Evolutionary conservation across 2,329 filamentous ascomycete species (phyloP).

Genomic region (Aspergillus puulaauensis): DNA sequence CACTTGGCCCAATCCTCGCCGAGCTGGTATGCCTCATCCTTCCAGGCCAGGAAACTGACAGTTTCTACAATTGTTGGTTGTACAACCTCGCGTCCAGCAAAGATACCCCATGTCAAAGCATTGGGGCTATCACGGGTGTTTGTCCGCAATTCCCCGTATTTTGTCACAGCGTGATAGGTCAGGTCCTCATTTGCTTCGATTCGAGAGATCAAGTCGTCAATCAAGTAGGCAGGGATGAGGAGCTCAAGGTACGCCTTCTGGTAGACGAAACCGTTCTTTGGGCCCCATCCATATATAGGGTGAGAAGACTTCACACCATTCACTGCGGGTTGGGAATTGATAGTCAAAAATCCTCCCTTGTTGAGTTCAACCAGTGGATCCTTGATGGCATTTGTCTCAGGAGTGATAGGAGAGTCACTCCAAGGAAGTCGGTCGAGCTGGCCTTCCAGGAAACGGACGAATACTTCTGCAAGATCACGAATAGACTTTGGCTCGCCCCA

Average conservation of each 20-base stretch:
- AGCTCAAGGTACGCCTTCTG: constrained; percentile 97
- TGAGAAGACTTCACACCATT: constrained; percentile 87
- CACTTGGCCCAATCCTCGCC: constrained; percentile 94
- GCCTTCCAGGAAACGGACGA: constrained; percentile 80
- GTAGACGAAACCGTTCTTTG: constrained; percentile 92
- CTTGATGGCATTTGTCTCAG: constrained; percentile 77
- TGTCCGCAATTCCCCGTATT: constrained; percentile 74
- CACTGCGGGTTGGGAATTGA: constrained; percentile 96
- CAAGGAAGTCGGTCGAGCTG: constrained; percentile 82
- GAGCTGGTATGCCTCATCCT: constrained; percentile 92
- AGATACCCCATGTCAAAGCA: constrained; percentile 99
- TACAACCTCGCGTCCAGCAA: constrained; percentile 98
- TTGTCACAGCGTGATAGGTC: constrained; percentile 93
- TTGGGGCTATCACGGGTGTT: constrained; percentile 87
- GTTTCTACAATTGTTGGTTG: constrained; percentile 99
- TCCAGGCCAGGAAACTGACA: constrained; percentile 96
- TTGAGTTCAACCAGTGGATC: constrained; percentile 78
- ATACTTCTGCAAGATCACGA: constrained; percentile 77
- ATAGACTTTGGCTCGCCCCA: constrained; percentile 85
- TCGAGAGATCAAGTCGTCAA: constrained; percentile 72
- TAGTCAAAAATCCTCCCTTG: constrained; percentile 80
- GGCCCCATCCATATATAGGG: constrained; percentile 89
- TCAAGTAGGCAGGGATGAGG: constrained; percentile 76
- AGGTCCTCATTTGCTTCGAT: constrained; percentile 77
- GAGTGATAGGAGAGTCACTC: constrained; percentile 85